phyloP scores from a whole-genome alignment of 345 rosid species.

The Lumnitzera racemosa region DNA sequence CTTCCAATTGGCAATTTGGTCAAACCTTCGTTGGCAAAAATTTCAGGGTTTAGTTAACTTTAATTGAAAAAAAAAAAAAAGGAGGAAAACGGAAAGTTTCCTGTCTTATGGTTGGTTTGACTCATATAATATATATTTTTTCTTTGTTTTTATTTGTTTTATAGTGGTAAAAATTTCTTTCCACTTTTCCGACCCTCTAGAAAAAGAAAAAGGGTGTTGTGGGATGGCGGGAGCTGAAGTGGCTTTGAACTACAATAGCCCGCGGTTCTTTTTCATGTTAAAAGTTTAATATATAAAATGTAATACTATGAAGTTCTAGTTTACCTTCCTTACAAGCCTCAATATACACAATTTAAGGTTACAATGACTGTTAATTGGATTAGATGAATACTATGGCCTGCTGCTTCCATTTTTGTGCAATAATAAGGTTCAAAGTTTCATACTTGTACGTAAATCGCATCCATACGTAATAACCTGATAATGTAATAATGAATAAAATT shows the following conservation, averaged over 20 bases:
- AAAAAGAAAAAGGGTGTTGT: not conserved
- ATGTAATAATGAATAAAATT: too few species aligned
- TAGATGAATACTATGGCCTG: too few species aligned
- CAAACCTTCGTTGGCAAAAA: conserved; percentile 54
- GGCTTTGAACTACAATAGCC: conserved; percentile 27
- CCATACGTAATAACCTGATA: too few species aligned
- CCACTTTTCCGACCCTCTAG: conserved; percentile 1
- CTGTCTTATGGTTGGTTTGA: not conserved
- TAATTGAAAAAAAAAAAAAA: too few species aligned
- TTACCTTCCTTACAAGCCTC: too few species aligned
- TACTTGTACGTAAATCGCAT: too few species aligned
- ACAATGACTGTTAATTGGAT: too few species aligned
- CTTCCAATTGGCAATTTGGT: conserved; percentile 49
- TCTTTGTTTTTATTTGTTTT: conserved; percentile 3
- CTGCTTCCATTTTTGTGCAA: too few species aligned
- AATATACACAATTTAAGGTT: too few species aligned
- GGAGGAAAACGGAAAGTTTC: not conserved
- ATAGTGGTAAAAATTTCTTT: conserved; percentile 6
- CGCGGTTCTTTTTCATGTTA: conserved; percentile 14
- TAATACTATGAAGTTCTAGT: too few species aligned
- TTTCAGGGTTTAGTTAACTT: conserved; percentile 28
- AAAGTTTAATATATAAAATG: too few species aligned
- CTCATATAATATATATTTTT: not conserved
- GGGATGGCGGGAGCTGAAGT: conserved; percentile 23
- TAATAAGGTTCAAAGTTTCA: too few species aligned